Evolutionary conservation across 805 yeast species (phyloP), one percentile per base, ranked within the genome.

Genomic region (Wickerhamomyces sydowiorum): DNA sequence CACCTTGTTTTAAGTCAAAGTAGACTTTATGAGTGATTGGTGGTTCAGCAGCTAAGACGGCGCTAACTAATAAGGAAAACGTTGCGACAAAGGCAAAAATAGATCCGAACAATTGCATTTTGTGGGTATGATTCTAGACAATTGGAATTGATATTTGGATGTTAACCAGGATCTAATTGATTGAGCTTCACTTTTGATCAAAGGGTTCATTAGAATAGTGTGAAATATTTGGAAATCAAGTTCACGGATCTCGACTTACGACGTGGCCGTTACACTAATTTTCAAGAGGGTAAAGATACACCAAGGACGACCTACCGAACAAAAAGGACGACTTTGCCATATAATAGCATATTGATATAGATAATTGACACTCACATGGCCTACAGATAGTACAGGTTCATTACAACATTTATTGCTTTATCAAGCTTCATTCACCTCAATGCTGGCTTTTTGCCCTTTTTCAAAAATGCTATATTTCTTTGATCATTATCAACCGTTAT

Each of bases 1-100:
- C 93, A 45, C 88, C 97, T 60, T 87, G 90, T 52, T 78, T 72
- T 49, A 90, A 70, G 60, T 91, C 96, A 55, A 90, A 89, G 68
- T 71, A 91, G 27, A 91, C 96, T 65, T 80, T 80, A 60, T 80
- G 76, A 45, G 96, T 87, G 61, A 87, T 49, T 29, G 51, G 51
- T 10, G 70, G 64, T 30, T 58, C 64, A 7, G 53, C 51, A 32
- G 54, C 43, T 15, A 52, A 32, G 14, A 48, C 49, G 13, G 52
- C 20, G 17, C 46, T 40, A 33, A 51, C 29, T 15, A 51, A 36
- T 18, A 54, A 23, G 3, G 47, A 48, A 5, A 52, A 44, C 29
- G 45, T 22, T 10, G 41, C 39, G 17, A 33, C 7, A 7, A 47
- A 6, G 4, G 52, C 44, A 12, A 49, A 18, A 20, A 50, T 4